phyloP scores from a whole-genome alignment of 371 early-diverging fungal species.

The Choanephora cucurbitarum region DNA sequence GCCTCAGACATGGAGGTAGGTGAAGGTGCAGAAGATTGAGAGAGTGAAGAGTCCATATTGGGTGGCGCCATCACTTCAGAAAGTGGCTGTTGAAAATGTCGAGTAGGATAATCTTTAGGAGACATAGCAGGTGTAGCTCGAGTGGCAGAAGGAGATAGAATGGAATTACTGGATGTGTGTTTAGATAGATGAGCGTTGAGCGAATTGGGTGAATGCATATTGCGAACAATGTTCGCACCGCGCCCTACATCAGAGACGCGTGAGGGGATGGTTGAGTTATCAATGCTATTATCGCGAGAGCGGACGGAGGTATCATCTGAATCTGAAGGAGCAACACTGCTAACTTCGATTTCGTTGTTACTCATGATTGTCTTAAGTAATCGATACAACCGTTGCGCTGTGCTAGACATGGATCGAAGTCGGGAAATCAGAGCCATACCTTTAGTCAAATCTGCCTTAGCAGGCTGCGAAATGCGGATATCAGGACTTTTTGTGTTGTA shows the following conservation, averaged over 20 bases:
- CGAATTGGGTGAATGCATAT: neutral
- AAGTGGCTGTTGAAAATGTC: constrained; percentile 14
- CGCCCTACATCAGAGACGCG: constrained; percentile 33
- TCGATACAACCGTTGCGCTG: constrained; percentile 31
- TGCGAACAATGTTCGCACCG: constrained; percentile 4
- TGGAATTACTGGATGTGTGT: neutral
- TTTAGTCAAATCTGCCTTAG: constrained; percentile 39
- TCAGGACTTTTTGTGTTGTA: constrained; percentile 47
- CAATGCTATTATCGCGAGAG: constrained; percentile 10
- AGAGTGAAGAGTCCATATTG: constrained; percentile 16
- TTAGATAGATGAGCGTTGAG: neutral
- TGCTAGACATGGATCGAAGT: constrained; percentile 35
- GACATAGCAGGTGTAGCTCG: constrained; percentile 1
- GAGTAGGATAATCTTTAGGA: constrained; percentile 12
- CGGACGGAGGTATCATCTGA: constrained; percentile 8
- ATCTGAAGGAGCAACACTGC: constrained; percentile 12
- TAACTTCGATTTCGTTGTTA: constrained; percentile 39
- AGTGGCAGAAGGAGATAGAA: neutral
- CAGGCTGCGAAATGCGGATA: constrained; percentile 33
- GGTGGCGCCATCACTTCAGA: constrained; percentile 30
- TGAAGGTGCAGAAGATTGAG: constrained; percentile 23
- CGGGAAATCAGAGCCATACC: constrained; percentile 34
- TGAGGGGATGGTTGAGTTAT: constrained; percentile 9
- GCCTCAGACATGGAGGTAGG: constrained; percentile 41
- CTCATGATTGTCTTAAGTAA: constrained; percentile 39